Percentiles rank a stretch among this genome's conserved stretches.
Conservation (phyloP, 257 asterid species). For the Ocimum tenuiflorum region DNA sequence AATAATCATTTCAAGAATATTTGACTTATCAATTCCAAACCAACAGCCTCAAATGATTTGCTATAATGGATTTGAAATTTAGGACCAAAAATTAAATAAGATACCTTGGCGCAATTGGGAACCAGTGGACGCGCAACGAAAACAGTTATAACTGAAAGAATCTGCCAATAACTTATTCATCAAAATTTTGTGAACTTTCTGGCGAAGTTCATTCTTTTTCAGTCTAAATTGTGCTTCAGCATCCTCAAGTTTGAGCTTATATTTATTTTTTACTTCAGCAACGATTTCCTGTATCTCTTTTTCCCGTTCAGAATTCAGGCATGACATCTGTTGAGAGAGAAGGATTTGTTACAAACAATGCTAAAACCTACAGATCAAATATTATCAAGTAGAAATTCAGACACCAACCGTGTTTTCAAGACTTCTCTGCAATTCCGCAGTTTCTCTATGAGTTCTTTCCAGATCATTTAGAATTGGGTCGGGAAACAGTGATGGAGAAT, state of each 20-base stretch:
- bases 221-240: conserved; percentile 30
- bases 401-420: conserved; percentile 37
- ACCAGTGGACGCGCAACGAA: conserved; percentile 35
- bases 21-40: background rate
- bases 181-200: conserved; percentile 30
- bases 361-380: background rate
- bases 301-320: conserved; percentile 42
- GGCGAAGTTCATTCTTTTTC: conserved; percentile 33
- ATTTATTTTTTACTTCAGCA: conserved; percentile 40
- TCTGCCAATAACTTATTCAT: conserved; percentile 53
- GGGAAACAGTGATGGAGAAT: conserved; percentile 7
- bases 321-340: conserved; percentile 36
- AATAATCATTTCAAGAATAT: too few relatives aligned
- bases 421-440: conserved; percentile 24
- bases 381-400: conserved; percentile 22
- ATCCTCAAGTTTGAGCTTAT: conserved; percentile 41
- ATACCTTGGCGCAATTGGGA: conserved; percentile 51
- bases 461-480: conserved; percentile 33
- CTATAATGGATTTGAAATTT: background rate
- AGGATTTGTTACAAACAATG: background rate
- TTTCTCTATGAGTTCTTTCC: conserved; percentile 27
- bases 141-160: conserved; percentile 35
- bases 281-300: conserved; percentile 49
- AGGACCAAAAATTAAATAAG: background rate
- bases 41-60: background rate